Percentiles rank a stretch among this genome's conserved stretches.
Evolutionary conservation across 2,329 filamentous ascomycete species (phyloP).

Genomic region (Colletotrichum aenigma): DNA sequence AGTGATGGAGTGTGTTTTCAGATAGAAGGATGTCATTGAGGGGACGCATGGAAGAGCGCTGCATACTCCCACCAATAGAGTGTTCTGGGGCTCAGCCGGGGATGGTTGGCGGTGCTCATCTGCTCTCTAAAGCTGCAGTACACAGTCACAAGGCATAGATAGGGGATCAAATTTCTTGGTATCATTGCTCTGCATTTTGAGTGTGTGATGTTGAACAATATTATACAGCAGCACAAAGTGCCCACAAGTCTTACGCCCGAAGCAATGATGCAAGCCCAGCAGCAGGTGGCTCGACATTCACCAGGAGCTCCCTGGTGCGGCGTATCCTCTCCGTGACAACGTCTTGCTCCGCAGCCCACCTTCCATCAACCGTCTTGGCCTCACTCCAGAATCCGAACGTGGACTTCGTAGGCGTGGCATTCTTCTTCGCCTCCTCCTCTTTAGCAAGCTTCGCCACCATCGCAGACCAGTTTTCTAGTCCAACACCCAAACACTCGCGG

Average conservation of each 20-base stretch:
- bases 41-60: neutral
- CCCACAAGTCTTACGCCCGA: slow-evolving; percentile 36
- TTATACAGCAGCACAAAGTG: neutral
- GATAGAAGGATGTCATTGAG: neutral
- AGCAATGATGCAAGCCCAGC: slow-evolving; percentile 40
- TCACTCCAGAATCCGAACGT: slow-evolving; percentile 46
- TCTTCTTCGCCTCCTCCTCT: slow-evolving; percentile 47
- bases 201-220: neutral
- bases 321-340: slow-evolving; percentile 57
- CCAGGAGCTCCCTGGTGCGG: slow-evolving; percentile 56
- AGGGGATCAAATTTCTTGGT: neutral
- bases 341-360: slow-evolving; percentile 60
- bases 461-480: slow-evolving; percentile 79
- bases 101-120: neutral
- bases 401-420: slow-evolving; percentile 24
- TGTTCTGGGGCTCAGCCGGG: neutral
- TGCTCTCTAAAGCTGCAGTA: neutral
- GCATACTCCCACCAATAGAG: neutral
- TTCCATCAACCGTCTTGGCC: slow-evolving; percentile 37
- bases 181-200: neutral
- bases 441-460: slow-evolving; percentile 75
- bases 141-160: neutral
- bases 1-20: neutral
- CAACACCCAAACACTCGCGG: slow-evolving; percentile 76
- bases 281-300: slow-evolving; percentile 46